Evolutionary conservation across 2,329 filamentous ascomycete species (phyloP).

Genomic region (Fusarium goolgardi): DNA sequence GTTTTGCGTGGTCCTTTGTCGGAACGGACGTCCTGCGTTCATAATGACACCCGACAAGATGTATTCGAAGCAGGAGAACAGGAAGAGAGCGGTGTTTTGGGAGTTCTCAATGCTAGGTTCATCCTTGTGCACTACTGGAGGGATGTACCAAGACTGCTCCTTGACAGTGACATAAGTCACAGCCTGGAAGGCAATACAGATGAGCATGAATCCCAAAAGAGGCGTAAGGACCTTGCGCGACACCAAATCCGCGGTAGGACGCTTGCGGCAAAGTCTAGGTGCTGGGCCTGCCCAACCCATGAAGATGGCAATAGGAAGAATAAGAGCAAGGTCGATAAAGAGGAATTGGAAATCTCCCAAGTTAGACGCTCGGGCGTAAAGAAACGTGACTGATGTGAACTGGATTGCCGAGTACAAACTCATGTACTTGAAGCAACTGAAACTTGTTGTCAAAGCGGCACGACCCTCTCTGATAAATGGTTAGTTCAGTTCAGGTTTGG

Average conservation of each 20-base stretch:
- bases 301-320: slow-evolving; percentile 95
- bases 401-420: slow-evolving; percentile 99
- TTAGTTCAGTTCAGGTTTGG: slow-evolving; percentile 35
- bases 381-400: slow-evolving; percentile 95
- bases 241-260: slow-evolving; percentile 91
- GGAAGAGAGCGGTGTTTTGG: slow-evolving; percentile 90
- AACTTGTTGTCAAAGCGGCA: slow-evolving; percentile 95
- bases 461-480: slow-evolving; percentile 77
- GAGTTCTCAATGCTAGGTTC: slow-evolving; percentile 91
- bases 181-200: slow-evolving; percentile 83
- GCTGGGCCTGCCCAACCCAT: slow-evolving; percentile 98
- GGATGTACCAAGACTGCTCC: slow-evolving; percentile 85
- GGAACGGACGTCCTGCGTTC: slow-evolving; percentile 90
- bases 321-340: slow-evolving; percentile 92
- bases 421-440: slow-evolving; percentile 99
- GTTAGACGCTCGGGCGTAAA: slow-evolving; percentile 94
- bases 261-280: slow-evolving; percentile 79
- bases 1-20: slow-evolving; percentile 82
- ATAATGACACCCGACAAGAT: slow-evolving; percentile 90
- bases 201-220: slow-evolving; percentile 85
- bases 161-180: slow-evolving; percentile 79
- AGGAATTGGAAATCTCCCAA: slow-evolving; percentile 98
- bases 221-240: slow-evolving; percentile 92
- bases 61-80: slow-evolving; percentile 94
- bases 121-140: slow-evolving; percentile 79